Evolutionary conservation across 1,284 basidiomycete genomes (phyloP), one percentile per base, ranked within the genome.

Genomic region (Microstroma glucosiphilum): DNA sequence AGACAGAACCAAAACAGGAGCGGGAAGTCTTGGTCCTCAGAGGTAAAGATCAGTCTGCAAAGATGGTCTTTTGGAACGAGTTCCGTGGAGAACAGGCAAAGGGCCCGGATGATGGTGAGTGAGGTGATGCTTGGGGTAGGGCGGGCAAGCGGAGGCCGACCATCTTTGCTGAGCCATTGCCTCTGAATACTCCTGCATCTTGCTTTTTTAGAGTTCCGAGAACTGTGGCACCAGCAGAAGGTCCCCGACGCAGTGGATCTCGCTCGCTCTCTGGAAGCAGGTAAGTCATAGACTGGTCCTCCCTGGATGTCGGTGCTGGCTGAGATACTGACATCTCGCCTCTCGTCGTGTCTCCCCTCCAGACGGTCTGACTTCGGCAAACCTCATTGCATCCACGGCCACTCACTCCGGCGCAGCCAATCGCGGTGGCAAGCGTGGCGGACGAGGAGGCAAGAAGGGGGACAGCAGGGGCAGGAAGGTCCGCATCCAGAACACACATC

Each of bases 1-100:
- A 17, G 19, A 40, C 51, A 13, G 54, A 72, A 55, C 76, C 76
- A 0, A 61, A 90, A 76, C 86, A 89, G 73, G 89, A 91, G 69
- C 89, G 91, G 0, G 87, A 92, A 64, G 89, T 93, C 0, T 83
- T 92, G 56, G 89, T 92, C 11, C 90, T 89, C 30, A 83, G 91
- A 40, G 90, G 90, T 0, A 90, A 89, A 69, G 91, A 92, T 69
- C 89, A 89, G 0, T 87, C 67, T 23, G 71, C 76, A 62, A 74
- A 73, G 65, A 89, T 90, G 85, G 91, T 92, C 0, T 93, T 92
- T 73, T 91, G 88, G 87, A 93, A 94, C 72, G 90, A 92, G 76
- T 84, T 92, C 54, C 89, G 89, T 69, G 85, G 87, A 0, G 84
- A 84, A 25, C 87, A 89, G 68, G 89, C 86, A 6, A 87, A 49